Conservation (phyloP, 306 rosid species). For the Sicyos baderoa region DNA sequence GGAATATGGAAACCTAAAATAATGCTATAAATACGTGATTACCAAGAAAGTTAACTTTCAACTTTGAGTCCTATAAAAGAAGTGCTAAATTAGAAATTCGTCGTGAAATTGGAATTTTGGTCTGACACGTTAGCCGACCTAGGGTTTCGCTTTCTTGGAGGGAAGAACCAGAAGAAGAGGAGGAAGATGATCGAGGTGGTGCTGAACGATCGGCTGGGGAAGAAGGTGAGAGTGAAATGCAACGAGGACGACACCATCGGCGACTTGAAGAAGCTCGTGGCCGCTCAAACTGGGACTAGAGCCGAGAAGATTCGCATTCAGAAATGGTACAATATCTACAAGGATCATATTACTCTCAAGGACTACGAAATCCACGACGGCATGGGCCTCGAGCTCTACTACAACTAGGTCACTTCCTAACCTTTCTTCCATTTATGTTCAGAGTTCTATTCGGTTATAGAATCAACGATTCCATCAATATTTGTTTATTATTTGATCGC, state of each 20-base stretch:
- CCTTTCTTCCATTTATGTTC: neutral
- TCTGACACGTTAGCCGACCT: neutral
- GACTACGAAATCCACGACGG: conserved; percentile 92
- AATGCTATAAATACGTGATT: too few species aligned
- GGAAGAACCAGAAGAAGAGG: neutral
- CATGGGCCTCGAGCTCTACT: conserved; percentile 96
- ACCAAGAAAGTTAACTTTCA: too few species aligned
- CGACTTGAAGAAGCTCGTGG: conserved; percentile 85
- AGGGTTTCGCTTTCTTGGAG: conserved; percentile 8
- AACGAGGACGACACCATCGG: conserved; percentile 89
- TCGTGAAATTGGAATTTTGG: neutral
- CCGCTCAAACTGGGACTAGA: conserved; percentile 87
- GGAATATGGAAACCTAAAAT: too few species aligned
- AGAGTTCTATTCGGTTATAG: neutral
- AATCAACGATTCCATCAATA: neutral
- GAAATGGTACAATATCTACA: conserved; percentile 79
- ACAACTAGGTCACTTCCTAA: conserved; percentile 36
- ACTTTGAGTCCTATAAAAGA: too few species aligned
- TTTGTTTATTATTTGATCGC: too few species aligned
- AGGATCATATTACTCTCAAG: conserved; percentile 79
- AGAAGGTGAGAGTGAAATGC: conserved; percentile 92
- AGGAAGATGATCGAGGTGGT: conserved; percentile 92
- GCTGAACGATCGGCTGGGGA: conserved; percentile 75
- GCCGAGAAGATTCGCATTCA: conserved; percentile 71
- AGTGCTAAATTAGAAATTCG: too few species aligned